Conservation (phyloP, 2,329 filamentous ascomycete genomes). For the Dichotomopilus funicola region DNA sequence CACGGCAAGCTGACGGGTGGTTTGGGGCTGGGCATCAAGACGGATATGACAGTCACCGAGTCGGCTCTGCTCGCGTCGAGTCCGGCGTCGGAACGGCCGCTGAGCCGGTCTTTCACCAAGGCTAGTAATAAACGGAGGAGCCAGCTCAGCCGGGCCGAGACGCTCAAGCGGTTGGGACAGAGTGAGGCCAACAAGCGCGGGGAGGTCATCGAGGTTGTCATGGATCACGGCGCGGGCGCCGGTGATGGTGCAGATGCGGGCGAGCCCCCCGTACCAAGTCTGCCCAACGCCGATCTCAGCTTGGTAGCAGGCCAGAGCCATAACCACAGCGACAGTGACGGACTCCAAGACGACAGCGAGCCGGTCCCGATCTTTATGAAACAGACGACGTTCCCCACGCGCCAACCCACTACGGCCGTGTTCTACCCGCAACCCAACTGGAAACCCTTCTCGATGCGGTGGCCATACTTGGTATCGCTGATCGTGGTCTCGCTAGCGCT, state of each 20-base stretch:
- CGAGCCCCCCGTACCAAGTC: conserved; percentile 1
- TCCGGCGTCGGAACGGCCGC: conserved; percentile 28
- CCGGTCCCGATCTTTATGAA: conserved; percentile 26
- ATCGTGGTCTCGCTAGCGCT: conserved; percentile 48
- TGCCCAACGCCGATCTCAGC: conserved; percentile 43
- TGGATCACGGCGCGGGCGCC: conserved; percentile 32
- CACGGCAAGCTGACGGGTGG: conserved; percentile 52
- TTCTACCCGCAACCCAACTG: conserved; percentile 60
- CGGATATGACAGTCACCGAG: conserved; percentile 42
- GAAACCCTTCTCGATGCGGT: conserved; percentile 60
- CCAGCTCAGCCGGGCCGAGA: conserved; percentile 29
- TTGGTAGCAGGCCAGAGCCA: conserved; percentile 40
- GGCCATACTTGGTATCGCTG: conserved; percentile 51
- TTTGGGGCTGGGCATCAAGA: conserved; percentile 46
- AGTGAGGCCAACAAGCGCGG: conserved; percentile 54
- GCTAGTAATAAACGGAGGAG: not conserved
- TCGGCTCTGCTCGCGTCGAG: conserved; percentile 42
- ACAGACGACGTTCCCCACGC: conserved; percentile 34
- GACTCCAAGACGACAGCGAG: conserved; percentile 15
- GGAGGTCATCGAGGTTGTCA: conserved; percentile 53
- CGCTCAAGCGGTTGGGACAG: conserved; percentile 47
- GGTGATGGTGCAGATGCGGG: no score
- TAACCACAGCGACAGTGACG: not conserved
- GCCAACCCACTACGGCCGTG: conserved; percentile 38
- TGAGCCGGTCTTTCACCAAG: conserved; percentile 38